Evolutionary conservation across 1,284 basidiomycete genomes (phyloP).

Genomic region (Cutaneotrichosporon mucoides): DNA sequence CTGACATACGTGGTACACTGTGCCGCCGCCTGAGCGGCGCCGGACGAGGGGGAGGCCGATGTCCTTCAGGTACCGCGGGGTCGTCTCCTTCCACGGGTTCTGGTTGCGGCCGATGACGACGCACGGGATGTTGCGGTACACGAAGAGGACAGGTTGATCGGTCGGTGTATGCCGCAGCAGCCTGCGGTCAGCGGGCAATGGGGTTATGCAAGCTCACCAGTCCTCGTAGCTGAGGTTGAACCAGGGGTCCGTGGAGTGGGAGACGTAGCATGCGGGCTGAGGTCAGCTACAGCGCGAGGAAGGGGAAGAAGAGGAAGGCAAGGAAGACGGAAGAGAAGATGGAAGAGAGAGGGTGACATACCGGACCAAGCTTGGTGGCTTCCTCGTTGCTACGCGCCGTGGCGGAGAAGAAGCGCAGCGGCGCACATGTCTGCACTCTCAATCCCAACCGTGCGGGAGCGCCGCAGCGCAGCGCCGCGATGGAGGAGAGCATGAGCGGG

Average conservation of each 20-base stretch:
- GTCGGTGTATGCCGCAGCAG: slow-evolving; percentile 71
- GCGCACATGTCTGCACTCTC: background rate
- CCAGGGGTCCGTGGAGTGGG: slow-evolving; percentile 75
- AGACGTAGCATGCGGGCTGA: slow-evolving; percentile 63
- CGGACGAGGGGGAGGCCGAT: slow-evolving; percentile 74
- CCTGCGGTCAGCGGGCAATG: slow-evolving; percentile 53
- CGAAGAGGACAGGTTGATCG: slow-evolving; percentile 67
- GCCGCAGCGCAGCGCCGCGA: no score
- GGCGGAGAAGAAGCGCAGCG: background rate
- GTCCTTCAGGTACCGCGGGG: slow-evolving; percentile 57
- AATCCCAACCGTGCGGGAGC: no score
- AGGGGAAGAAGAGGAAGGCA: background rate
- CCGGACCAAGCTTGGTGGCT: slow-evolving; percentile 2
- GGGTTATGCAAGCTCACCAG: slow-evolving; percentile 57
- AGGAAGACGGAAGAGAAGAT: no score
- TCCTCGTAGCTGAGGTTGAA: slow-evolving; percentile 94
- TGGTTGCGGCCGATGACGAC: slow-evolving; percentile 92
- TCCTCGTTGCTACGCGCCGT: background rate
- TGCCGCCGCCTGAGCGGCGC: slow-evolving; percentile 90
- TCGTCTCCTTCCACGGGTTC: slow-evolving; percentile 98
- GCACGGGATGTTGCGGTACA: slow-evolving; percentile 86
- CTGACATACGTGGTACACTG: slow-evolving; percentile 83
- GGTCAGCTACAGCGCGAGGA: slow-evolving; percentile 1
- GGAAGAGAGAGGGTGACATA: background rate
- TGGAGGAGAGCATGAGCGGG: background rate